Base-by-base conservation (phyloP, 306 rosid species). In the Prosopis cineraria region DNA sequence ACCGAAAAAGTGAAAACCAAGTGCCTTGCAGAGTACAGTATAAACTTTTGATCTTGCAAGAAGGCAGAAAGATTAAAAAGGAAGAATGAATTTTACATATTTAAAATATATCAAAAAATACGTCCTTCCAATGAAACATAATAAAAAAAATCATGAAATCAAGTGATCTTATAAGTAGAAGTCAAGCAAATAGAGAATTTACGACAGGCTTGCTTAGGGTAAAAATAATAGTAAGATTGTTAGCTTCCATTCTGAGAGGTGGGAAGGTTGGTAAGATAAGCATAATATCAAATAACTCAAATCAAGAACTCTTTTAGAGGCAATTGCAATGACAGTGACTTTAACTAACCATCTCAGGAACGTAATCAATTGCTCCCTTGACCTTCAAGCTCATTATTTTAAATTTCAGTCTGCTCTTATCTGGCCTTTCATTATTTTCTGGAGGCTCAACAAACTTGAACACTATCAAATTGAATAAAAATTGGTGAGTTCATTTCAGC, bases 321-420 rank as follows among this genome's bases (percentile, higher is more conserved):
- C 44, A 68, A 82, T 16, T 24, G 52, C 24, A 41, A 68, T 34
- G 16, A 48, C 76, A 67, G 66, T 7, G 55, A 10, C 36, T 77
- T 41, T 62, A 63, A 95, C 99, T 68, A 77, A 95, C 99, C 97
- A 96, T 89, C 85, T 96, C 99, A 17, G 99, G 98, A 79, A 93
- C 87, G 43, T 96, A 96, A 43, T 96, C 99, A 82, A 90, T 88
- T 56, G 85, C 37, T 82, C 93, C 97, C 74, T 96, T 87, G 90
- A 96, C 98, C 91, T 96, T 96, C 90, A 96, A 86, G 90, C 98
- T 96, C 98, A 93, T 96, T 85, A 93, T 96, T 89, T 96, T 96
- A 88, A 96, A 96, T 81, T 96, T 96, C 73, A 91, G 96, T 83
- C 87, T 88, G 85, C 90, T 90, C 89, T 86, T 96, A 68, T 93